Percentiles rank a stretch among this genome's conserved stretches.
Evolutionary conservation across 192 early-diverging fungal genomes (phyloP).

Genomic region (Backusella tarrabulga): DNA sequence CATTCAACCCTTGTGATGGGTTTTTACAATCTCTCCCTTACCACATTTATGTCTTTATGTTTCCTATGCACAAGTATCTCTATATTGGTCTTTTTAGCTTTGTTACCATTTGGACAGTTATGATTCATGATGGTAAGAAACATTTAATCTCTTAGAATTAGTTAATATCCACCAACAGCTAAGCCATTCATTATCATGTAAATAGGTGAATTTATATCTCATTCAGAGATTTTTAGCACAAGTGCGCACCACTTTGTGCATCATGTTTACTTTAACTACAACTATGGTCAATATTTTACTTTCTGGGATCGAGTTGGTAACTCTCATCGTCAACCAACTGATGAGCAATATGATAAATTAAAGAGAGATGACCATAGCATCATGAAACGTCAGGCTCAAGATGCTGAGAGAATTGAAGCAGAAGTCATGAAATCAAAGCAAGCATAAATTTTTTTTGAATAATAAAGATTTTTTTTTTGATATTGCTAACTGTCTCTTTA

Average conservation of each 20-base stretch:
- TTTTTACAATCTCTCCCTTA: constrained; percentile 95
- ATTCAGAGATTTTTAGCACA: constrained; percentile 71
- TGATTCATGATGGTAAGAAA: constrained; percentile 89
- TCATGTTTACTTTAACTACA: constrained; percentile 98
- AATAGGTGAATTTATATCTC: constrained; percentile 66
- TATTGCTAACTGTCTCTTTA: too few relatives aligned
- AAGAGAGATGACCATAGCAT: constrained; percentile 58
- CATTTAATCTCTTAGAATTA: neutral
- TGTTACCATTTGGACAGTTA: constrained; percentile 94
- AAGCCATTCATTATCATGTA: neutral
- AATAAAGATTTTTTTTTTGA: too few relatives aligned
- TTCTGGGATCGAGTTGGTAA: constrained; percentile 80
- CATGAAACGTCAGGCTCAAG: constrained; percentile 61
- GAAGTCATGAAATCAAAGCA: neutral
- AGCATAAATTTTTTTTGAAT: neutral
- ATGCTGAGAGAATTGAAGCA: constrained; percentile 57
- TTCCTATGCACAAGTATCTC: constrained; percentile 88
- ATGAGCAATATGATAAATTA: constrained; percentile 60
- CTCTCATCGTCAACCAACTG: constrained; percentile 66
- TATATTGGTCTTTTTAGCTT: constrained; percentile 83
- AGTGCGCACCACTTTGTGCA: constrained; percentile 96
- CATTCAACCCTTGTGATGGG: constrained; percentile 96
- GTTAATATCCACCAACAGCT: neutral
- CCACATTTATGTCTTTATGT: constrained; percentile 85
- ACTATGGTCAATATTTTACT: constrained; percentile 98